A percentile compares a stretch with the other conserved stretches of the same genome.
Conservation (phyloP, 805 yeast genomes). For the Metschnikowia bowlesiae region DNA sequence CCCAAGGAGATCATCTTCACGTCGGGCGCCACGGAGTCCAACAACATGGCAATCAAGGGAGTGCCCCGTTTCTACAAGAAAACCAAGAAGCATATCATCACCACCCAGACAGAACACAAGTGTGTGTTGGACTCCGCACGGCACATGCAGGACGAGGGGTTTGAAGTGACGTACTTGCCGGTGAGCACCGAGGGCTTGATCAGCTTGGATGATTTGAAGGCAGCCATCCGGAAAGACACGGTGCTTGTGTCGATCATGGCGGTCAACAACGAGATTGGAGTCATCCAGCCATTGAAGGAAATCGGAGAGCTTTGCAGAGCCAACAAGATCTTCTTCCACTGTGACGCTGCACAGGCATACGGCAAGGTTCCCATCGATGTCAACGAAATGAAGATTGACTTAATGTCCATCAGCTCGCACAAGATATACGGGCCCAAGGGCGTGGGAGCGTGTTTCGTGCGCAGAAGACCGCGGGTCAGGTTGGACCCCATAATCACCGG, state of each 20-base stretch:
- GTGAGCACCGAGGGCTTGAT: conserved; percentile 79
- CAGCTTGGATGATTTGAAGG: conserved; percentile 69
- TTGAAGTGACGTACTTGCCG: conserved; percentile 89
- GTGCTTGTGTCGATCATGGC: conserved; percentile 91
- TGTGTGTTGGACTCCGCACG: conserved; percentile 98
- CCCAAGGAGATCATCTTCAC: conserved; percentile 96
- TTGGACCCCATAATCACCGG: conserved; percentile 92
- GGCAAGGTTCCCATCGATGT: conserved; percentile 94
- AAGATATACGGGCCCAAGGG: conserved; percentile 98
- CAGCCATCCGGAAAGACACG: conserved; percentile 86
- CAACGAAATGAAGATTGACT: conserved; percentile 86
- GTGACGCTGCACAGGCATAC: conserved; percentile 96
- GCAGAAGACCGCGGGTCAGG: conserved; percentile 98
- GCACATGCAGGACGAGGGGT: conserved; percentile 93
- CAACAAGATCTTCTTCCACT: conserved; percentile 91
- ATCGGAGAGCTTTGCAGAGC: conserved; percentile 84
- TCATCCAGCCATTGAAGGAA: conserved; percentile 91
- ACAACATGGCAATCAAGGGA: conserved; percentile 93
- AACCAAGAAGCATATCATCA: conserved; percentile 89
- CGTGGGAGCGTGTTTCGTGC: conserved; percentile 88
- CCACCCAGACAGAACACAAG: conserved; percentile 96
- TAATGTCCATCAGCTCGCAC: conserved; percentile 91
- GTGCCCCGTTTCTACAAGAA: conserved; percentile 89
- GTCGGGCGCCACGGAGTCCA: conserved; percentile 96
- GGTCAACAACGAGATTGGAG: conserved; percentile 97